Percentiles rank a stretch among this genome's conserved stretches.
Evolutionary conservation across 73 alveolate genomes (phyloP).

Genomic region (Uronychia setigera): DNA sequence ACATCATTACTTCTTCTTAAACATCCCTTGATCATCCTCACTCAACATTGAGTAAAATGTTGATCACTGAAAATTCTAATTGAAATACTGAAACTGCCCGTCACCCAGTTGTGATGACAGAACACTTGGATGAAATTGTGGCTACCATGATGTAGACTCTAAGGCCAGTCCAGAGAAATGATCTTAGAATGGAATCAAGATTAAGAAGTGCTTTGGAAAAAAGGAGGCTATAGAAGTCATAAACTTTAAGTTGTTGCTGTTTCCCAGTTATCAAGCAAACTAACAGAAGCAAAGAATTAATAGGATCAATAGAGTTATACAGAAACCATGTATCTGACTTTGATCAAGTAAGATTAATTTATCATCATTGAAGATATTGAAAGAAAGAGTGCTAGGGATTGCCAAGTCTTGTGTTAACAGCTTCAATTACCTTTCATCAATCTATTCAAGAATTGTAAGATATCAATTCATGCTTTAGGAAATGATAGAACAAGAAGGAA

Average conservation of each 20-base stretch:
- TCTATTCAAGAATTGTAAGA: too few species aligned
- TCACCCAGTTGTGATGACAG: background rate
- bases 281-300: background rate
- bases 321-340: background rate
- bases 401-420: too few species aligned
- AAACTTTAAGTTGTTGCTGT: background rate
- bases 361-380: background rate
- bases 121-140: background rate
- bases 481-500: too few species aligned
- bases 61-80: background rate
- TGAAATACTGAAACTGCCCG: background rate
- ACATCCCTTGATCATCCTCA: too few species aligned
- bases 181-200: background rate
- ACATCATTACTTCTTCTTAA: too few species aligned
- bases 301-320: background rate
- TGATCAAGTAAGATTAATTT: background rate
- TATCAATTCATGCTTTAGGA: too few species aligned
- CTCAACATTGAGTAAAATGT: too few species aligned
- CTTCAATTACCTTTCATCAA: too few species aligned
- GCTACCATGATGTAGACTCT: background rate
- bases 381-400: background rate
- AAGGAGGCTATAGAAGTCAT: background rate
- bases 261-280: background rate
- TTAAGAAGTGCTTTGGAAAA: background rate
- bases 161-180: background rate